A percentile compares a stretch with the other conserved stretches of the same genome.
phyloP scores from a whole-genome alignment of 2,329 filamentous ascomycete genomes.

The Aureobasidium sp. region DNA sequence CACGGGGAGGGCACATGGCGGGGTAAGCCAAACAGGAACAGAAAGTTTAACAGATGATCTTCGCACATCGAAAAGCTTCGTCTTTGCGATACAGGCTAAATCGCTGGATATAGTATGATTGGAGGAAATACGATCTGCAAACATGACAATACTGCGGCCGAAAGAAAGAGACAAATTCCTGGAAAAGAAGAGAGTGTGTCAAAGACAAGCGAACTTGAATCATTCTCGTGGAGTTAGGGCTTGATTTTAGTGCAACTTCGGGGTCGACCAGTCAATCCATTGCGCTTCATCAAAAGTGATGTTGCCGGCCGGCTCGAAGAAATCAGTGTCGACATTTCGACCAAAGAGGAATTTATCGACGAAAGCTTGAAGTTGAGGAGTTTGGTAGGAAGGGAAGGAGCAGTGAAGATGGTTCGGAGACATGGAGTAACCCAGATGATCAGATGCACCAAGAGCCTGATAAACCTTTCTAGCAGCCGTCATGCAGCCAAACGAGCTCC shows the following conservation, averaged over 20 bases:
- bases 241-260: neutral
- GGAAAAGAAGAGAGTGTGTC: neutral
- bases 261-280: slow-evolving; percentile 15
- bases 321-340: slow-evolving; percentile 26
- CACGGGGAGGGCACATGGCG: neutral
- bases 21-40: slow-evolving; percentile 3
- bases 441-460: slow-evolving; percentile 46
- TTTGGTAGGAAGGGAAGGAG: slow-evolving; percentile 48
- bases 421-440: slow-evolving; percentile 53
- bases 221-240: slow-evolving; percentile 19
- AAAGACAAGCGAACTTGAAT: neutral
- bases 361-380: slow-evolving; percentile 47
- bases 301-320: slow-evolving; percentile 25
- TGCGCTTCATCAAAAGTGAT: slow-evolving; percentile 30
- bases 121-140: neutral
- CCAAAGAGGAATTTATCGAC: slow-evolving; percentile 50
- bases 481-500: slow-evolving; percentile 53
- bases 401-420: slow-evolving; percentile 51
- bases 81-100: neutral
- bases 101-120: neutral
- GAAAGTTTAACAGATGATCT: neutral
- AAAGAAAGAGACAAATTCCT: neutral
- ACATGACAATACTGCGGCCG: neutral
- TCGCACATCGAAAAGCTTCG: neutral
- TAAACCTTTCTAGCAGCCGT: slow-evolving; percentile 49